Percentiles rank a stretch among this genome's conserved stretches.
Evolutionary conservation across 495 filamentous ascomycete species (phyloP).

Genomic region (Cercophora sp.): DNA sequence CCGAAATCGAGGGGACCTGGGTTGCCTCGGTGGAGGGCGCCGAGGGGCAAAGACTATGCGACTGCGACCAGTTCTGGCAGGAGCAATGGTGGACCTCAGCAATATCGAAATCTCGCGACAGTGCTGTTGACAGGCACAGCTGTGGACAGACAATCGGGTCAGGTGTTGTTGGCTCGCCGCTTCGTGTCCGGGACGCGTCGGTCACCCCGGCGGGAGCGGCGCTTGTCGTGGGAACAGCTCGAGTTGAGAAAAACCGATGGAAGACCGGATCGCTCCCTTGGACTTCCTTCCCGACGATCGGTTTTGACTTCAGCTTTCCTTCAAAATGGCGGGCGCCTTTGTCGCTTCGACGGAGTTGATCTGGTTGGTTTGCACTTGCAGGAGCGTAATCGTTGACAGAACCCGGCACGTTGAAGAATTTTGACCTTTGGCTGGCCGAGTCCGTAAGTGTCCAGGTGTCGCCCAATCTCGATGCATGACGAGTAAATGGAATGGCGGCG

Average conservation of each 20-base stretch:
- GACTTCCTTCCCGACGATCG: too few species aligned
- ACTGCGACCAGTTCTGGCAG: too few species aligned
- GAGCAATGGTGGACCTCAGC: conserved; percentile 2
- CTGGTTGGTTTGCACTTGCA: too few species aligned
- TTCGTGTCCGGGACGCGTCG: background rate
- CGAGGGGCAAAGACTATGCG: background rate
- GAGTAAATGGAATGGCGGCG: background rate
- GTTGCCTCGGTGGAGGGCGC: background rate
- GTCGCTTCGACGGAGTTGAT: too few species aligned
- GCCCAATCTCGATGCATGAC: conserved; percentile 6
- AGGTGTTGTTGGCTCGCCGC: background rate
- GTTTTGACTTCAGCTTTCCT: background rate
- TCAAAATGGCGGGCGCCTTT: too few species aligned
- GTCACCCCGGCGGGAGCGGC: background rate
- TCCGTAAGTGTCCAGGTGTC: conserved; percentile 12
- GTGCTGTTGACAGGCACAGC: too few species aligned
- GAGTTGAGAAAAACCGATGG: background rate
- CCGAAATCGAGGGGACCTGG: too few species aligned
- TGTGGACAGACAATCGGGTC: too few species aligned
- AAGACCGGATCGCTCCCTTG: too few species aligned
- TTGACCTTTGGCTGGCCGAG: conserved; percentile 12
- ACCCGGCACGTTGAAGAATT: too few species aligned
- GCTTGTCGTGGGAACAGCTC: background rate
- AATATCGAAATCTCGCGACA: too few species aligned
- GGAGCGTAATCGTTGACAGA: too few species aligned